Evolutionary conservation across 1,139 yeast genomes (phyloP).

Genomic region (Debaryomyces sp.): DNA sequence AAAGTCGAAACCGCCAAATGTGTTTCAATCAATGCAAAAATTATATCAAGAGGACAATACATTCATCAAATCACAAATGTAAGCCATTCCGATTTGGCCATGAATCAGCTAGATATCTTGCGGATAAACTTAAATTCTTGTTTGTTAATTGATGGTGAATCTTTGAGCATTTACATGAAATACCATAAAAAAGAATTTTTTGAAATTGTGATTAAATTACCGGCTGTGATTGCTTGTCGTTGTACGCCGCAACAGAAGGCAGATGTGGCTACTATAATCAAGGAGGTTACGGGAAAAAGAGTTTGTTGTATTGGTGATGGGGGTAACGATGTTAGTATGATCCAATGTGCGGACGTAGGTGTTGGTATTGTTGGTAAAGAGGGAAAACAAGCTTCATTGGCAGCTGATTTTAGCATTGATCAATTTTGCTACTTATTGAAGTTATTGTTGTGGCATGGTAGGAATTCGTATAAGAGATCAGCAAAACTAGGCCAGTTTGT

Average conservation of each 20-base stretch:
- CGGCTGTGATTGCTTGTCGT: conserved; percentile 96
- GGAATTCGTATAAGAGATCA: conserved; percentile 93
- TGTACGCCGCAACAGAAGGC: conserved; percentile 99
- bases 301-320: conserved; percentile 99
- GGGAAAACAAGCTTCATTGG: conserved; percentile 95
- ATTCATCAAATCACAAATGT: conserved; percentile 83
- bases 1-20: conserved; percentile 98
- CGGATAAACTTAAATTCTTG: conserved; percentile 71
- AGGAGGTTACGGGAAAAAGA: conserved; percentile 78
- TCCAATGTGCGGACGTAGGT: conserved; percentile 98
- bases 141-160: conserved; percentile 91
- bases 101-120: conserved; percentile 73
- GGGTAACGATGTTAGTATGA: conserved; percentile 99
- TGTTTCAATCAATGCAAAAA: conserved; percentile 91
- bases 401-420: conserved; percentile 94
- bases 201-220: conserved; percentile 70
- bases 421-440: conserved; percentile 91
- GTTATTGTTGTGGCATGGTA: conserved; percentile 93
- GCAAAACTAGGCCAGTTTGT: conserved; percentile 95
- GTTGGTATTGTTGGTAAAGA: conserved; percentile 99
- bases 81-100: conserved; percentile 61
- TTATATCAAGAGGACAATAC: conserved; percentile 91
- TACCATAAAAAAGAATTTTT: conserved; percentile 73
- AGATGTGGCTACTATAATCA: conserved; percentile 82
- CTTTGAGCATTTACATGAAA: conserved; percentile 69